These are phyloP conservation scores for Chaetoceros muelleri DNA, from an alignment of 108 stramenopile species.

Conservation along the genomic window DNA sequence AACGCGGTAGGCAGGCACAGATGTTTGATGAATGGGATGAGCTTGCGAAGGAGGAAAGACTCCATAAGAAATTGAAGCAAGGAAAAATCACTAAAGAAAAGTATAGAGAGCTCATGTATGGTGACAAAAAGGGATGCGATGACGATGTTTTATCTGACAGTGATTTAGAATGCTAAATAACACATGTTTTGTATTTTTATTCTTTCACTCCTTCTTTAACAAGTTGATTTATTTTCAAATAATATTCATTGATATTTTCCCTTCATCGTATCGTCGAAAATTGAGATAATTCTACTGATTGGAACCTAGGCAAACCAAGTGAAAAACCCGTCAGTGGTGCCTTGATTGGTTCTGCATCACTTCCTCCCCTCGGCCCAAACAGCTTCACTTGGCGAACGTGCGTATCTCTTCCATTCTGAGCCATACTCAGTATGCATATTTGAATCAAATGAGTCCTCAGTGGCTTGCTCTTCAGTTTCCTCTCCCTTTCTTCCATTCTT, in stretches of 20 bases:
- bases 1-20: constrained; percentile 72
- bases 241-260: no score
- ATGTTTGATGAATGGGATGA: constrained; percentile 98
- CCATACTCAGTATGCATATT: constrained; percentile 86
- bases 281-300: not conserved
- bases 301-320: not conserved
- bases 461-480: constrained; percentile 21
- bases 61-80: constrained; percentile 76
- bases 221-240: no score
- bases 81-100: constrained; percentile 81
- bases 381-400: constrained; percentile 91
- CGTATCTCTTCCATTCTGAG: constrained; percentile 96
- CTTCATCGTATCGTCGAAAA: not conserved
- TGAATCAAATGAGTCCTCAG: constrained; percentile 85
- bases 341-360: not conserved
- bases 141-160: constrained; percentile 8
- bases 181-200: no score
- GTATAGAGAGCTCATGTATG: constrained; percentile 54
- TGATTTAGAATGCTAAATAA: constrained; percentile 10
- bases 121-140: constrained; percentile 17
- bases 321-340: not conserved
- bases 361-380: constrained; percentile 47
- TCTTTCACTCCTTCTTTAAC: no score
- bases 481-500: constrained; percentile 9
- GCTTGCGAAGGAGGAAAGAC: constrained; percentile 91